These are phyloP conservation scores for Avena insularis DNA, from an alignment of 176 grass and related monocot genomes.

Conservation along the genomic window DNA sequence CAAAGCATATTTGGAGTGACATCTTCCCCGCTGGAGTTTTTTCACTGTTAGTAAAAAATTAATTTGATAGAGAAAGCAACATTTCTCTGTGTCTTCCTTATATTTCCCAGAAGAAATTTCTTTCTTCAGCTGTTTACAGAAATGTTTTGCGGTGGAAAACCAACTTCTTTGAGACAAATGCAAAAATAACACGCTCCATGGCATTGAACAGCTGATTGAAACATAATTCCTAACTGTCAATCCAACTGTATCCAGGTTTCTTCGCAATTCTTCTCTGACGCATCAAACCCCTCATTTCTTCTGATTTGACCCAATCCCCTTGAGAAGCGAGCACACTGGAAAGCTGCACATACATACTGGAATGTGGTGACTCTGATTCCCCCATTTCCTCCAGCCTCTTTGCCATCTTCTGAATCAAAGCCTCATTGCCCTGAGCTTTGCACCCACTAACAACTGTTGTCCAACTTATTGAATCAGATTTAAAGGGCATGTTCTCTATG, in stretches of 20 bases:
- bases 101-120: neutral
- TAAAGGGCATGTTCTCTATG: conserved; percentile 76
- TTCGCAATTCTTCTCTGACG: conserved; percentile 56
- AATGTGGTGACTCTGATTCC: conserved; percentile 39
- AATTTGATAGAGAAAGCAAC: neutral
- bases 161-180: neutral
- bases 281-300: conserved; percentile 68
- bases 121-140: conserved; percentile 9
- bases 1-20: neutral
- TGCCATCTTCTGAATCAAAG: conserved; percentile 48
- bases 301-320: conserved; percentile 65
- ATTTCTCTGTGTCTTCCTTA: neutral
- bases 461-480: conserved; percentile 66
- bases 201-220: neutral
- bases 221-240: conserved; percentile 48
- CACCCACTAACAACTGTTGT: conserved; percentile 68
- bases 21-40: neutral
- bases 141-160: neutral
- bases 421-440: conserved; percentile 67
- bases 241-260: conserved; percentile 72
- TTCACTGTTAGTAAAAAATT: neutral
- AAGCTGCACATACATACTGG: conserved; percentile 69
- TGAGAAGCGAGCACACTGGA: conserved; percentile 66
- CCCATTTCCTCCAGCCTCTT: conserved; percentile 47
- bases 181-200: neutral